Evolutionary conservation across 495 filamentous ascomycete genomes (phyloP), one percentile per base, ranked within the genome.

Genomic region (Aspergillus homomorphus): DNA sequence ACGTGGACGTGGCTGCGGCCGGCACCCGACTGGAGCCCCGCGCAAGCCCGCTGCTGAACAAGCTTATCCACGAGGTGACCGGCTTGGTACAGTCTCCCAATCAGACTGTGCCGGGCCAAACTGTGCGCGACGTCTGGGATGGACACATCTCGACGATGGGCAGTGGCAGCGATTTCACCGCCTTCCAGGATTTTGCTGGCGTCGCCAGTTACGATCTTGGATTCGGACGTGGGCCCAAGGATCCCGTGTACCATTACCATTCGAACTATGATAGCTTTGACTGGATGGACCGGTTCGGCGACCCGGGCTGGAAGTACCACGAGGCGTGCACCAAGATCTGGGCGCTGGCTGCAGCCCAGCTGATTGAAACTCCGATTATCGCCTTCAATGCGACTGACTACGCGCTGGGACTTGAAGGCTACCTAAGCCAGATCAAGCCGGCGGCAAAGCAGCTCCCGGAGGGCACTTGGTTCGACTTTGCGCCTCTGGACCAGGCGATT

Each of bases 31-130:
- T 84, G 45, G 46, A 54, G 7, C 70, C 74, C 45, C 59, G 74
- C 0, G 84, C 85, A 19, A 77, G 89, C 2, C 94, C 94, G 0
- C 77, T 97, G 6, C 78, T 98, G 18, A 86, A 96, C 73, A 81
- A 87, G 62, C 75, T 89, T 19, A 78, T 98, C 33, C 78, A 86
- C 58, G 85, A 89, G 14, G 84, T 85, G 14, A 87, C 90, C 4
- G 73, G 78, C 0, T 67, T 88, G 0, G 85, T 97, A 19, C 84
- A 76, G 45, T 94, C 91, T 0, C 91, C 94, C 0, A 96, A 96
- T 67, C 77, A 81, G 63, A 87, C 85, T 2, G 70, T 84, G 23
- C 54, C 74, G 4, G 77, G 77, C 15, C 83, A 95, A 67, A 92
- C 90, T 0, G 76, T 93, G 19, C 69, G 80, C 15, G 90, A 87